phyloP scores from a whole-genome alignment of 352 stramenopile genomes.

The Phytophthora litchii region DNA sequence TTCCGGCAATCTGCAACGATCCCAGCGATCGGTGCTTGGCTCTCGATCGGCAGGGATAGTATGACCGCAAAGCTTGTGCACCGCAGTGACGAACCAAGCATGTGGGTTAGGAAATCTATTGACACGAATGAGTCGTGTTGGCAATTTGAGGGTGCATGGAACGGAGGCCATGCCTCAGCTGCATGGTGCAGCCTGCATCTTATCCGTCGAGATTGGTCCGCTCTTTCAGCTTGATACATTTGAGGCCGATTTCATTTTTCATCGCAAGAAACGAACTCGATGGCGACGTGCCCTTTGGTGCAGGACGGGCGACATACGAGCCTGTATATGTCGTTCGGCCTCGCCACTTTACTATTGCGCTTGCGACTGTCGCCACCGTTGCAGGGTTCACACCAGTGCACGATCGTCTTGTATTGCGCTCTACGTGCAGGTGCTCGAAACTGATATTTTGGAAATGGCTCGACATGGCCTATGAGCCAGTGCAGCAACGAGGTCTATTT shows the following conservation, averaged over 20 bases:
- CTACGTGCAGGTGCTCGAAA: not conserved
- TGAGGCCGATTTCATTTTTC: not conserved
- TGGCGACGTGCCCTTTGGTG: conserved; percentile 3
- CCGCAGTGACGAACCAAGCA: conserved; percentile 2
- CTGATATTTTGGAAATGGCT: too few relatives aligned
- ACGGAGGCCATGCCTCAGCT: conserved; percentile 11
- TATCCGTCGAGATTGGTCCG: conserved; percentile 6
- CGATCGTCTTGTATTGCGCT: not conserved
- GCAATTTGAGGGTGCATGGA: not conserved
- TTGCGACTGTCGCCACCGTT: not conserved
- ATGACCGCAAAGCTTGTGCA: not conserved
- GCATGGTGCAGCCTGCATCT: too few relatives aligned
- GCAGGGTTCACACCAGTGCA: not conserved
- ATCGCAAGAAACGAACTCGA: conserved; percentile 18
- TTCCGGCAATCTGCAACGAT: conserved; percentile 14
- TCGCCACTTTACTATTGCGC: not conserved
- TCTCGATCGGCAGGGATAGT: not conserved
- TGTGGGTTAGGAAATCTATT: not conserved
- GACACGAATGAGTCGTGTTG: not conserved
- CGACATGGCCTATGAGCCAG: too few relatives aligned
- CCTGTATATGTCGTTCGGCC: not conserved
- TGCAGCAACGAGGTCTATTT: too few relatives aligned
- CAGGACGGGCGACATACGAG: conserved; percentile 13
- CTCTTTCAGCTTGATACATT: not conserved
- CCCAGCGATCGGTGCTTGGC: not conserved